Percentiles rank a stretch among this genome's conserved stretches.
phyloP scores from a whole-genome alignment of 495 filamentous ascomycete genomes.

The Neurospora tetraspora region DNA sequence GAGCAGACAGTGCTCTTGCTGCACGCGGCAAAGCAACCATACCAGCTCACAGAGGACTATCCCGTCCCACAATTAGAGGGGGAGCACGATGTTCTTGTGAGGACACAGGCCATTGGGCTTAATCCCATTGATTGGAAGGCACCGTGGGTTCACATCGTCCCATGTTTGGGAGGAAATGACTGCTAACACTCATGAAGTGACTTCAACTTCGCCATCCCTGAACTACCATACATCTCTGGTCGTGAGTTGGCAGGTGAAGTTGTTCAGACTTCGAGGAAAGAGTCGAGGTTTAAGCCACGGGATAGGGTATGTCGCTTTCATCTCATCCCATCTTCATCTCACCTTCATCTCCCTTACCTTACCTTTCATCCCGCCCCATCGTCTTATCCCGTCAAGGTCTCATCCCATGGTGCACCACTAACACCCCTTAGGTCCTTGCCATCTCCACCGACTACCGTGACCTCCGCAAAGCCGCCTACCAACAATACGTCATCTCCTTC shows the following conservation, averaged over 20 bases:
- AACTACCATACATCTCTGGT: conserved; percentile 56
- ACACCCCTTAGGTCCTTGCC: conserved; percentile 42
- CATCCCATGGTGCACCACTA: no score
- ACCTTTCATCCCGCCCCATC: neutral
- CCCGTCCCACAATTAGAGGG: conserved; percentile 31
- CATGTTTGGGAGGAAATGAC: neutral
- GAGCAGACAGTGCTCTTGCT: conserved; percentile 36
- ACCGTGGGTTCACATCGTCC: conserved; percentile 35
- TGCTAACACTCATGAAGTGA: conserved; percentile 28
- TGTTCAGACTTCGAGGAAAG: conserved; percentile 31
- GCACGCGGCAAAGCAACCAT: conserved; percentile 33
- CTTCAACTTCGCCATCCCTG: conserved; percentile 56
- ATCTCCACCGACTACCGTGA: conserved; percentile 65
- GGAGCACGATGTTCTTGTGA: conserved; percentile 45
- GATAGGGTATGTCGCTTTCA: conserved; percentile 33
- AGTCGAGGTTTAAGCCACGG: conserved; percentile 39
- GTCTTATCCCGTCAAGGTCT: neutral
- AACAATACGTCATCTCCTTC: conserved; percentile 55
- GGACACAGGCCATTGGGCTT: conserved; percentile 49
- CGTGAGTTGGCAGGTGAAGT: conserved; percentile 53
- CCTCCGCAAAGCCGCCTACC: conserved; percentile 56
- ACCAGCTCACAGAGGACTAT: conserved; percentile 33
- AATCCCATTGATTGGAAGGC: conserved; percentile 70
- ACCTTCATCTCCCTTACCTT: neutral
- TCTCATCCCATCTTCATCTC: neutral